Evolutionary conservation across 208 protist species (phyloP).

Genomic region (Trichomonas vaginalis): DNA sequence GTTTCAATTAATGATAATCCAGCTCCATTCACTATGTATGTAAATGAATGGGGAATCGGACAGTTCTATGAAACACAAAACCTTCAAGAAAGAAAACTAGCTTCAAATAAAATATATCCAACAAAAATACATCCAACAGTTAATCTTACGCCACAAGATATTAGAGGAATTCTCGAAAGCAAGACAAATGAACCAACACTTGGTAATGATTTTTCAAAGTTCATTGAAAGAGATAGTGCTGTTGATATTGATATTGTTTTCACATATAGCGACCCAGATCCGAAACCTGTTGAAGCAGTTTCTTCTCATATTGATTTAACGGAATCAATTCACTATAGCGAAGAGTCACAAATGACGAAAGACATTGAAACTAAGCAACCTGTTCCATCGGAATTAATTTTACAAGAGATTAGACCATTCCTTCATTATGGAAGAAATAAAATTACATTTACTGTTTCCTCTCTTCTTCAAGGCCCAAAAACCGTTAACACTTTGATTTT

Average conservation of each 20-base stretch:
- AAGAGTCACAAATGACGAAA: background rate
- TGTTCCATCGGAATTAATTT: background rate
- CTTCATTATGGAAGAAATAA: constrained; percentile 2
- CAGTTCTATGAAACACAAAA: background rate
- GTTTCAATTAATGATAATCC: constrained; percentile 70
- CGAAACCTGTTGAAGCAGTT: background rate
- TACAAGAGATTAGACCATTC: background rate
- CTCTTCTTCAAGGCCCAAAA: constrained; percentile 25
- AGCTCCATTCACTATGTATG: constrained; percentile 70
- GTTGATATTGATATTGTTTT: background rate
- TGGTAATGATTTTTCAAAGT: background rate
- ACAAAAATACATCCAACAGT: background rate
- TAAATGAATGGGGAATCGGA: constrained; percentile 37
- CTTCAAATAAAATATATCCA: background rate
- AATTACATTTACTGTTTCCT: constrained; percentile 23
- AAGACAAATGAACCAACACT: background rate
- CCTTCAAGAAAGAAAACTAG: background rate
- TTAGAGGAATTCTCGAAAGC: background rate
- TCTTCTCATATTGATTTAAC: background rate
- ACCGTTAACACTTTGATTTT: constrained; percentile 59
- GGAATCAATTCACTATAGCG: background rate
- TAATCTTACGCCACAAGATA: background rate
- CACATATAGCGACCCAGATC: background rate
- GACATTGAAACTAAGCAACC: background rate
- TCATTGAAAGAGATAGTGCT: background rate